These are phyloP conservation scores for Penicillium frequentans DNA, from an alignment of 2,329 filamentous ascomycete species.

Conservation along the genomic window DNA sequence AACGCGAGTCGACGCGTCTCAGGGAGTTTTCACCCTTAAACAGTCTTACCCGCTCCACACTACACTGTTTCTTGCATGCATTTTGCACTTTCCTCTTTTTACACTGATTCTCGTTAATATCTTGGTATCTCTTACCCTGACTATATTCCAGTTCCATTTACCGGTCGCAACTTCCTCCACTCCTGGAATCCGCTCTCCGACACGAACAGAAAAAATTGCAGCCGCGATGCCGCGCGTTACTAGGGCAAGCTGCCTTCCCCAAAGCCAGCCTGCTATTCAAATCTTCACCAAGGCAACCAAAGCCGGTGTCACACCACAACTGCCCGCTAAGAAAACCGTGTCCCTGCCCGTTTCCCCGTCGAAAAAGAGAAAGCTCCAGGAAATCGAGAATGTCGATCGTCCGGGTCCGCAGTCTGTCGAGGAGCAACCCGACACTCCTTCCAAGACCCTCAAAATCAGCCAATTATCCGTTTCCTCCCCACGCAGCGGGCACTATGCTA, in stretches of 20 bases:
- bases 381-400: conserved; percentile 34
- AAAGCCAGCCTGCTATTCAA: conserved; percentile 43
- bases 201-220: conserved; percentile 17
- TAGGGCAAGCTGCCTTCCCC: conserved; percentile 31
- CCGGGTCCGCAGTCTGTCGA: conserved; percentile 11
- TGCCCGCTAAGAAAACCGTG: conserved; percentile 33
- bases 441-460: conserved; percentile 35
- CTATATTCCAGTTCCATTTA: conserved; percentile 11
- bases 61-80: conserved; percentile 1
- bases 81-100: conserved; percentile 1
- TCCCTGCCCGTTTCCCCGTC: conserved; percentile 35
- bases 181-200: neutral
- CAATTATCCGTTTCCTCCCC: conserved; percentile 35
- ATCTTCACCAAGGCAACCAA: conserved; percentile 48
- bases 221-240: conserved; percentile 34
- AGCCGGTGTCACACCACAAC: conserved; percentile 32
- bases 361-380: conserved; percentile 42
- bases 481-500: conserved; percentile 29
- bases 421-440: conserved; percentile 28
- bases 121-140: conserved; percentile 24
- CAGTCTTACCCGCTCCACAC: neutral
- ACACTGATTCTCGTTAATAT: conserved; percentile 1
- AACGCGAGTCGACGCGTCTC: conserved; percentile 2
- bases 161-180: conserved; percentile 11
- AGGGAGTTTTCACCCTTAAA: neutral